A percentile compares a stretch with the other conserved stretches of the same genome.
Conservation (phyloP, 208 protist genomes). For the Trypanosoma mega region DNA sequence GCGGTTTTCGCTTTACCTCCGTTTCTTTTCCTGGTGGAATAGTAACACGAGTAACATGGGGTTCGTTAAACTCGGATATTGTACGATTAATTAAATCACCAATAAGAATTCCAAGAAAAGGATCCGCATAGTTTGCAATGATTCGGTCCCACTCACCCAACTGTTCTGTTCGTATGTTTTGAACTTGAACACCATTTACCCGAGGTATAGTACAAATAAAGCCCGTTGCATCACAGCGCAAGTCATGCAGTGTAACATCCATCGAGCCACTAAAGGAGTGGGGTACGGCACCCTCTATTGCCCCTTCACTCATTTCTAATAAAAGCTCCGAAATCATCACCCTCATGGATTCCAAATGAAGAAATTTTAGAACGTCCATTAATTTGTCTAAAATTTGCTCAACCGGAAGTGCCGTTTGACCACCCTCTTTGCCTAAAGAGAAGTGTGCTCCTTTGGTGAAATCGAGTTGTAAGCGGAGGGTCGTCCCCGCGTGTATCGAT, state of each 20-base stretch:
- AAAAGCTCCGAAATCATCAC: not conserved
- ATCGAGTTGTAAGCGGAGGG: conserved; percentile 15
- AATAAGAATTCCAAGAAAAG: not conserved
- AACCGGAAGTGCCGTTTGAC: not conserved
- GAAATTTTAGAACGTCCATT: not conserved
- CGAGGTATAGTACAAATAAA: conserved; percentile 25
- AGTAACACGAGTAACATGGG: not conserved
- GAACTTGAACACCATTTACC: conserved; percentile 14
- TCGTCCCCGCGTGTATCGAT: conserved; percentile 7
- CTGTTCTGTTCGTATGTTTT: conserved; percentile 15
- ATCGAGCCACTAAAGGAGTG: conserved; percentile 1
- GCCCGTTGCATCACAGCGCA: conserved; percentile 20
- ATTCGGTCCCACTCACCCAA: conserved; percentile 10
- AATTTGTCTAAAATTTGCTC: not conserved
- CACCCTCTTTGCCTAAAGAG: conserved; percentile 9
- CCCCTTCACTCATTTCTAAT: not conserved
- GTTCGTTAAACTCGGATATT: not conserved
- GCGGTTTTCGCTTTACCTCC: not conserved
- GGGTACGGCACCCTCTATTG: not conserved
- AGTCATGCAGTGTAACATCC: conserved; percentile 24
- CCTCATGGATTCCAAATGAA: not conserved
- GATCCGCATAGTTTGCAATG: conserved; percentile 2
- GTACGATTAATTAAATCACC: conserved; percentile 6
- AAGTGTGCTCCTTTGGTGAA: conserved; percentile 20
- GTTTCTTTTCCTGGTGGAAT: not conserved